Evolutionary conservation across 306 rosid genomes (phyloP), one percentile per base, ranked within the genome.

Genomic region (Lathyrus oleraceus): DNA sequence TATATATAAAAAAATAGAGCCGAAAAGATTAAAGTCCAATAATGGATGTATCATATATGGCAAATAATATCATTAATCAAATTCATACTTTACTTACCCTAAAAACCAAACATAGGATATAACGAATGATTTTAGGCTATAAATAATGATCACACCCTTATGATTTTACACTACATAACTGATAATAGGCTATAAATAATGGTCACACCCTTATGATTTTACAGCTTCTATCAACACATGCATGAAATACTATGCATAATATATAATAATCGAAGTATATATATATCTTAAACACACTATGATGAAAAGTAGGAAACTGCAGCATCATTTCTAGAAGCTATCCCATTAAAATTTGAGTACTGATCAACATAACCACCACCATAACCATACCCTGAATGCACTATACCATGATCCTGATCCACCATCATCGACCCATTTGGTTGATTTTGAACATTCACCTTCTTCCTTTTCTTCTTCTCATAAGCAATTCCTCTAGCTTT

Each of bases 401-500:
- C 58, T 23, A 60, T 30, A 73, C 32, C 72, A 68, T 60, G 12
- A 44, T 39, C 20, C 23, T 27, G 28, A 9, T 65, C 57, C 58
- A 39, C 51, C 73, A 36, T 21, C 44, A 42, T 16, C 0, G 25
- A 27, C 61, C 13, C 75, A 69, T 13, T 75, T 19, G 60, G 78
- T 12, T 75, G 59, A 19, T 69, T n/a, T 5, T 77, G 51, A 10
- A 76, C 62, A 42, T 53, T 53, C 21, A 70, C 67, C 39, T 79
- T 72, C 72, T 61, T 89, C 3, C 88, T 17, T 17, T 79, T 87
- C 81, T 89, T 89, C 84, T 89, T 89, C 80, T 83, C 87, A 54
- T 89, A 89, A 60, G 79, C 84, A 12, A 89, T 80, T 1, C 96
- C 96, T 71, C 96, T 77, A 4, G 96, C 96, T 40, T 81, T 89